Evolutionary conservation across 208 protist genomes (phyloP).

Genomic region (Trypanosoma avium): DNA sequence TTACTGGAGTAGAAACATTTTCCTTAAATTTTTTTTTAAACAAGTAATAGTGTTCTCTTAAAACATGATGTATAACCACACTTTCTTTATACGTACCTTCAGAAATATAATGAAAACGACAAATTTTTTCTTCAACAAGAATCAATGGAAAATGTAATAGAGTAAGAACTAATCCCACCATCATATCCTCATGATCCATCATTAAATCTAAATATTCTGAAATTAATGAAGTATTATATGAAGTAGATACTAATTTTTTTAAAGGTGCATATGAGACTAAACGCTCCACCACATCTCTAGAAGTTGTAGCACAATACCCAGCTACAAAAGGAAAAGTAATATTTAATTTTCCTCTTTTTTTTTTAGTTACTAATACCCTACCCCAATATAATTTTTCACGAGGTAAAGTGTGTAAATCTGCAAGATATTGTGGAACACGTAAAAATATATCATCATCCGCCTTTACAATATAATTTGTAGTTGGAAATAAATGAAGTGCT

Average conservation of each 20-base stretch:
- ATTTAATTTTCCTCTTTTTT: not conserved
- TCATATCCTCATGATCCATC: not conserved
- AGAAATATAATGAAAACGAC: too few species aligned
- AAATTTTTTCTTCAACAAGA: not conserved
- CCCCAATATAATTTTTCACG: not conserved
- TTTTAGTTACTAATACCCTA: not conserved
- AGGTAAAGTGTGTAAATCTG: not conserved
- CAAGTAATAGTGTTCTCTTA: not conserved
- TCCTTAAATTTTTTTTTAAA: not conserved
- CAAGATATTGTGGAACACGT: not conserved
- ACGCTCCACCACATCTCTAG: not conserved
- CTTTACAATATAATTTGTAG: not conserved
- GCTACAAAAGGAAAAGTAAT: not conserved
- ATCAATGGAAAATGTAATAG: not conserved
- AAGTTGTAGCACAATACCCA: not conserved
- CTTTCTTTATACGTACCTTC: too few species aligned
- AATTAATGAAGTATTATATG: not conserved
- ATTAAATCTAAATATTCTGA: not conserved
- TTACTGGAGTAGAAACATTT: not conserved
- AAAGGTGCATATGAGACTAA: not conserved
- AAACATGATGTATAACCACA: not conserved
- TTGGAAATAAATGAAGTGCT: constrained; percentile 11
- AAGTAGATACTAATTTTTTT: not conserved
- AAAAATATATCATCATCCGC: not conserved
- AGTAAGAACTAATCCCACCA: not conserved